Percentiles rank a stretch among this genome's conserved stretches.
Conservation (phyloP, 306 rosid species). For the Vicia villosa region DNA sequence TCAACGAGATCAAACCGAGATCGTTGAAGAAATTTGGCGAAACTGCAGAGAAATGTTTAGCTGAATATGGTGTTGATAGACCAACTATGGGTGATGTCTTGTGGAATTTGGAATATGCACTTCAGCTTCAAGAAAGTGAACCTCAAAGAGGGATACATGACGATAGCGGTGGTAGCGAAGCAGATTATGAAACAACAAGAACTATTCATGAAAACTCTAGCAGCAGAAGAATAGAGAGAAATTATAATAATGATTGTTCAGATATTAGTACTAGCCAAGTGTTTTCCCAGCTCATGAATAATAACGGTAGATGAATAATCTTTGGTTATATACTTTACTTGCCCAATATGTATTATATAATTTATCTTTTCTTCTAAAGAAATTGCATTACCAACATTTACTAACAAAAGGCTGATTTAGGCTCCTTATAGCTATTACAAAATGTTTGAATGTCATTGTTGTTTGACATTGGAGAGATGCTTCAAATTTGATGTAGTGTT, state of each 20-base stretch:
- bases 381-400: conserved; percentile 37
- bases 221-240: conserved; percentile 47
- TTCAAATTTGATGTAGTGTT: conserved; percentile 2
- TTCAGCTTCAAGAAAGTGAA: conserved; percentile 84
- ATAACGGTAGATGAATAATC: conserved; percentile 68
- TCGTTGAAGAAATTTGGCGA: conserved; percentile 88
- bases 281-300: conserved; percentile 89
- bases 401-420: conserved; percentile 9
- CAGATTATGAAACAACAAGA: conserved; percentile 33
- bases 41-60: conserved; percentile 95
- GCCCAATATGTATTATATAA: neutral
- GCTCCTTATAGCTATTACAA: conserved; percentile 17
- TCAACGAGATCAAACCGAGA: conserved; percentile 61
- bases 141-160: conserved; percentile 37
- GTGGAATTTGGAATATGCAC: conserved; percentile 93
- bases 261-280: conserved; percentile 71
- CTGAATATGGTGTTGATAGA: conserved; percentile 91
- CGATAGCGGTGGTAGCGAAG: conserved; percentile 21
- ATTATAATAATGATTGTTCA: conserved; percentile 44
- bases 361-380: conserved; percentile 17
- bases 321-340: neutral
- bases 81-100: conserved; percentile 98
- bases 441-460: neutral
- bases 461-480: conserved; percentile 29
- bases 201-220: conserved; percentile 36